phyloP scores from a whole-genome alignment of 2,329 filamentous ascomycete species.

The Gyromitra esculenta region DNA sequence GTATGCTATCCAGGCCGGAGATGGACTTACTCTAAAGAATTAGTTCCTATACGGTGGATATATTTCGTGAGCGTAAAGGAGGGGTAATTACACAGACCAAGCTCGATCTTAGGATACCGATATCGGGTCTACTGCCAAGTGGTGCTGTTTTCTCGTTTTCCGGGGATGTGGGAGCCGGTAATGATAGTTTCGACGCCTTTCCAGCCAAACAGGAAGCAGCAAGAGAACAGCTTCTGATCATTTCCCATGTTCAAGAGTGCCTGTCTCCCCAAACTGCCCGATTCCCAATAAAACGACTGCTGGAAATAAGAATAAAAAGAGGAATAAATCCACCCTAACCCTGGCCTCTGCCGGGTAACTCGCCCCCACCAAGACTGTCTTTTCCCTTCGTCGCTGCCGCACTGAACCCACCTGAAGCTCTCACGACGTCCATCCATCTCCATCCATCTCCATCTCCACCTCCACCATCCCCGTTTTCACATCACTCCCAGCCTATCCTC shows the following conservation, averaged over 20 bases:
- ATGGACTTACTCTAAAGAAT: too few relatives aligned
- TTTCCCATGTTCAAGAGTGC: not conserved
- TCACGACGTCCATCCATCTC: not conserved
- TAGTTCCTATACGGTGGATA: too few relatives aligned
- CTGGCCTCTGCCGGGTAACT: constrained; percentile 10
- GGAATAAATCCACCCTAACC: not conserved
- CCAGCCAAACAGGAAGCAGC: not conserved
- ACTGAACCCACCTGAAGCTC: constrained; percentile 1
- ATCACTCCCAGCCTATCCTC: not conserved
- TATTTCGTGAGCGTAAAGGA: too few relatives aligned
- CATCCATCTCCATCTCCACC: not conserved
- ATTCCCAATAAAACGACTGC: not conserved
- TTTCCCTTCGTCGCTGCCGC: not conserved
- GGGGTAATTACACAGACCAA: too few relatives aligned
- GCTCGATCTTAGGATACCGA: too few relatives aligned
- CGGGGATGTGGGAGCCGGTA: not conserved
- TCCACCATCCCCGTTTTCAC: not conserved
- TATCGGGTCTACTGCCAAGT: not conserved
- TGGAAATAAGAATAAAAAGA: not conserved
- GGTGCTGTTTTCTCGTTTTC: not conserved
- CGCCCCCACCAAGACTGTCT: constrained; percentile 14
- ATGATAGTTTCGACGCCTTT: not conserved
- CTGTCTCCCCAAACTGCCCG: not conserved
- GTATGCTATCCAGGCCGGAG: too few relatives aligned
- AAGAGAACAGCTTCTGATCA: not conserved